A percentile compares a stretch with the other conserved stretches of the same genome.
These are phyloP conservation scores for Leucocoprinus sp. DNA, from an alignment of 768 basidiomycete species.

Conservation along the genomic window DNA sequence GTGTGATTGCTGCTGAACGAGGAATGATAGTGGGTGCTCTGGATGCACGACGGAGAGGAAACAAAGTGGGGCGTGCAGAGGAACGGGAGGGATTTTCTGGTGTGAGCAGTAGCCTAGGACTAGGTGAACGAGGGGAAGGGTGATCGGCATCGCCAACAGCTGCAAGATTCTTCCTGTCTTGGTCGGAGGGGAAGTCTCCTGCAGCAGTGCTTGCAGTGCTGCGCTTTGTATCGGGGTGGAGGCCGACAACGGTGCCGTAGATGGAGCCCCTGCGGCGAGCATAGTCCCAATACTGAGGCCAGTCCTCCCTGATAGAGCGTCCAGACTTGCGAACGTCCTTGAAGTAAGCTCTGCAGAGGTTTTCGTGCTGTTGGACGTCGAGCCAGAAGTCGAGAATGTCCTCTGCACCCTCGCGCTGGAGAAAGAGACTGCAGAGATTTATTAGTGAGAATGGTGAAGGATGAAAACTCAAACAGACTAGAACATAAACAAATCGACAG, in stretches of 20 bases:
- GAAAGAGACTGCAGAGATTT: slow-evolving; percentile 59
- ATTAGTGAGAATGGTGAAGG: background rate
- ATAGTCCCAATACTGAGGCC: slow-evolving; percentile 98
- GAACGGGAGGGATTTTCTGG: slow-evolving; percentile 53
- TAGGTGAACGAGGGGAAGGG: slow-evolving; percentile 47
- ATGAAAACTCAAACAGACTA: slow-evolving; percentile 58
- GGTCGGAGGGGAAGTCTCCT: slow-evolving; percentile 59
- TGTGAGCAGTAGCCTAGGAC: slow-evolving; percentile 45
- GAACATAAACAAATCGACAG: slow-evolving; percentile 98
- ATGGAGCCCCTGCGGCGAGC: slow-evolving; percentile 88
- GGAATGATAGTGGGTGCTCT: slow-evolving; percentile 93
- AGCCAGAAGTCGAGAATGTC: slow-evolving; percentile 99
- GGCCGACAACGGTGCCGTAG: slow-evolving; percentile 83
- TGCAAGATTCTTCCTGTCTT: slow-evolving; percentile 61
- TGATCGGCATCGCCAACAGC: slow-evolving; percentile 30
- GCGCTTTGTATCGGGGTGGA: slow-evolving; percentile 64
- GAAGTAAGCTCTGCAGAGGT: slow-evolving; percentile 97
- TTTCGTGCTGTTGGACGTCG: slow-evolving; percentile 98
- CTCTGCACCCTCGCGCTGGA: slow-evolving; percentile 93
- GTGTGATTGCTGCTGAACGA: slow-evolving; percentile 83
- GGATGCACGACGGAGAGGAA: slow-evolving; percentile 69
- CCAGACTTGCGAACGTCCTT: slow-evolving; percentile 97
- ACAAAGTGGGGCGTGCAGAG: slow-evolving; percentile 71
- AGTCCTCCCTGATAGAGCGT: slow-evolving; percentile 87
- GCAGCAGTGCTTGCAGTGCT: slow-evolving; percentile 77